phyloP scores from a whole-genome alignment of 2,329 filamentous ascomycete species.

The Apiospora aurea region DNA sequence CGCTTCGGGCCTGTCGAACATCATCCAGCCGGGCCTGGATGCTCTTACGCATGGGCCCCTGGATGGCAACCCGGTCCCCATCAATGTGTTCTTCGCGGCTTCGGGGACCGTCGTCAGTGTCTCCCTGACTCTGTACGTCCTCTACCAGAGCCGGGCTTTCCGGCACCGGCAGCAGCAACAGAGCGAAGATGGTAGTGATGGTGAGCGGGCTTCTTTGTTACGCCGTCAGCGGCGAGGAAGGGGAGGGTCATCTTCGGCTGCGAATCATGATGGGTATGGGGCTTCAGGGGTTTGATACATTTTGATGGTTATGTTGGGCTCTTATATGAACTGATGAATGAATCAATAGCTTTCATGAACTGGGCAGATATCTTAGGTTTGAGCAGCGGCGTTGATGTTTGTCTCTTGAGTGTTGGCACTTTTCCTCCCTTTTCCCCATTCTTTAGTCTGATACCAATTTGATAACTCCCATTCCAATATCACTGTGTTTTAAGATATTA shows the following conservation, averaged over 20 bases:
- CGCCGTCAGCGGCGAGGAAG: background rate
- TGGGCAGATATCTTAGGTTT: background rate
- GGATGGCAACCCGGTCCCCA: slow-evolving; percentile 65
- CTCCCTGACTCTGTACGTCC: slow-evolving; percentile 40
- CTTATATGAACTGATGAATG: no score
- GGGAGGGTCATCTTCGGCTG: background rate
- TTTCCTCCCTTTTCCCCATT: background rate
- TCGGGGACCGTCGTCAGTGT: slow-evolving; percentile 62
- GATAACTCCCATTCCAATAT: no score
- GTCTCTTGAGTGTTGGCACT: no score
- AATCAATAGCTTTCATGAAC: no score
- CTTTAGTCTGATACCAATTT: no score
- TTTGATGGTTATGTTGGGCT: background rate
- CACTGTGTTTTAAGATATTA: no score
- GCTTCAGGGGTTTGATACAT: background rate
- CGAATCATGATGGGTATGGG: background rate
- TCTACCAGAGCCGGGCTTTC: slow-evolving; percentile 19
- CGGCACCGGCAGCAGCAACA: slow-evolving; percentile 24
- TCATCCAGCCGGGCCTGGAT: slow-evolving; percentile 74
- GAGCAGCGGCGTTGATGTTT: background rate
- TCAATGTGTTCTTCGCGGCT: slow-evolving; percentile 65
- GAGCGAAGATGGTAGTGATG: background rate
- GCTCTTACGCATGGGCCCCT: slow-evolving; percentile 70
- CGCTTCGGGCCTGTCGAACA: slow-evolving; percentile 74
- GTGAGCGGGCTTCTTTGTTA: background rate